Base-by-base conservation (phyloP, 768 basidiomycete species). In the Naganishia antarctica region DNA sequence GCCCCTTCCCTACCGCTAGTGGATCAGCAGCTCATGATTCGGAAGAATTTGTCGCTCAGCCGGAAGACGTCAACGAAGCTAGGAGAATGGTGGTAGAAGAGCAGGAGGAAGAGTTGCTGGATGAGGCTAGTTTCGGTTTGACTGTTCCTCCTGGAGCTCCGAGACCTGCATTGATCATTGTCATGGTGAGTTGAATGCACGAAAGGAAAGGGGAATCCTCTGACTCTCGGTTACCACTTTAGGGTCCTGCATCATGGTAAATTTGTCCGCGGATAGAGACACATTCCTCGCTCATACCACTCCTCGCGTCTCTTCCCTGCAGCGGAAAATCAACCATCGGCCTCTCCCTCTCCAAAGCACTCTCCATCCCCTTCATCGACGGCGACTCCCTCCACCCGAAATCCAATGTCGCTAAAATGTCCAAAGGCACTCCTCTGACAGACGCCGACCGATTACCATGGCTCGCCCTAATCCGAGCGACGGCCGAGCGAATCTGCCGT, bases 361-460 rank as follows among this genome's bases (percentile, higher is more conserved):
- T 90, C 50, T 76, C 75, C n/a, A 67, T 90, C 65, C 86, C 90
- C 0, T 94, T 88, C 79, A 79, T 91, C 65, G 93, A 97, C 71
- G 93, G 88, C 29, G 92, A 96, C 74, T 86, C 88, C 66, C 81
- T 96, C 29, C 93, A 97, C 73, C 88, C 92, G 0, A 71, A 80
- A 25, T 76, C 83, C 13, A 94, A 94, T 76, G 83, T 94, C 44
- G 86, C 83, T 29, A 98, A 97, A 82, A 96, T 97, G 92, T 78
- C 84, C 4, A 73, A 79, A 1, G 91, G 91, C 0, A 77, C 80
- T 25, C 87, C 91, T 4, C 80, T 98, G 68, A 86, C 81, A 2
- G 92, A 96, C 71, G 82, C 79, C 2, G 92, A 96, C 74, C 85
- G 91, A 21, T 81, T 83, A 68, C 91, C 92, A 0, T 97, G 94